Percentiles rank a stretch among this genome's conserved stretches.
These are phyloP conservation scores for Schizophyllum commune DNA, from an alignment of 1,284 basidiomycete species.

Conservation along the genomic window DNA sequence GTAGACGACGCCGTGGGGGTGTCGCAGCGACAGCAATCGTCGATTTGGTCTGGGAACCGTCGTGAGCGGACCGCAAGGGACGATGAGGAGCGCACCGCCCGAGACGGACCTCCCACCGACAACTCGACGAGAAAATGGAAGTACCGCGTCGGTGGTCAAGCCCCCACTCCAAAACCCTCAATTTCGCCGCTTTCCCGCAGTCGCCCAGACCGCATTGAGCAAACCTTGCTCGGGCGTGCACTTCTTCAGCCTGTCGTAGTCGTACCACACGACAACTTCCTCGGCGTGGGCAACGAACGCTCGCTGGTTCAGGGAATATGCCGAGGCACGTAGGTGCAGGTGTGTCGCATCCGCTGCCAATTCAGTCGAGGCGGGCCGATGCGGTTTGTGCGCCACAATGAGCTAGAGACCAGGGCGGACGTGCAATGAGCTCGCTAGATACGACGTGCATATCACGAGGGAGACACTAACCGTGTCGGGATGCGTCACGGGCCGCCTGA, in stretches of 20 bases:
- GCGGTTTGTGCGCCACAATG: constrained; percentile 51
- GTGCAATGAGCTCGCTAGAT: constrained; percentile 1
- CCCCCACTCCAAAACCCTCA: too few relatives aligned
- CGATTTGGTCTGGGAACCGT: too few relatives aligned
- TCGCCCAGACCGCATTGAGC: not conserved
- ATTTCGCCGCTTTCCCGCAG: too few relatives aligned
- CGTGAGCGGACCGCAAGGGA: too few relatives aligned
- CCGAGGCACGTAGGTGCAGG: constrained; percentile 43
- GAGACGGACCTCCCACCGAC: too few relatives aligned
- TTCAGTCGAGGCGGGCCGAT: constrained; percentile 13
- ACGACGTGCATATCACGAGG: constrained; percentile 2
- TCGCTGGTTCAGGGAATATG: constrained; percentile 56
- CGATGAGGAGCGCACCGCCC: too few relatives aligned
- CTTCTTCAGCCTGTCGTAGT: constrained; percentile 59
- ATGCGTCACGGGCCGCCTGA: constrained; percentile 58
- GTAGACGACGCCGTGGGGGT: too few relatives aligned
- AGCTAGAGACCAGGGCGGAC: constrained; percentile 28
- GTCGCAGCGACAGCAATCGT: too few relatives aligned
- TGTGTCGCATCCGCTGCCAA: constrained; percentile 24
- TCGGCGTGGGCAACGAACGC: constrained; percentile 56
- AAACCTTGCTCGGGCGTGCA: constrained; percentile 35
- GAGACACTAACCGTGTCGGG: constrained; percentile 54
- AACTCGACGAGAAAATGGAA: too few relatives aligned
- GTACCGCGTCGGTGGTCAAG: too few relatives aligned
- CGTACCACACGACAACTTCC: constrained; percentile 66